Conservation (phyloP, 352 stramenopile species). For the Phytopythium sindhum region DNA sequence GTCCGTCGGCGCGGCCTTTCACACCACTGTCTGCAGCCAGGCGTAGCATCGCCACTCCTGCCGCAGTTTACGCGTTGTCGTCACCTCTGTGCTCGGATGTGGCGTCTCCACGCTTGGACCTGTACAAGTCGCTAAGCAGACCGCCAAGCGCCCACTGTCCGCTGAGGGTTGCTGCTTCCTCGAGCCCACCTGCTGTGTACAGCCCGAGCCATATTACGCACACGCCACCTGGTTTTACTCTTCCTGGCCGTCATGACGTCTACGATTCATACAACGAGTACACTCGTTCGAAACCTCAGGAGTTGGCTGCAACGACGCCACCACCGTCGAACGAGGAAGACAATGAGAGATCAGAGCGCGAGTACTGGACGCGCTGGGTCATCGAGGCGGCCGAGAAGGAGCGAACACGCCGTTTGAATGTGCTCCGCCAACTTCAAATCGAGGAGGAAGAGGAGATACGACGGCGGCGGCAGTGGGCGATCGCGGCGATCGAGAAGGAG, state of each 20-base stretch:
- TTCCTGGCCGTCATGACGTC: not conserved
- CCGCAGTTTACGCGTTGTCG: not conserved
- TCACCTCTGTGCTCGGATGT: not conserved
- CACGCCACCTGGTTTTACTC: not conserved
- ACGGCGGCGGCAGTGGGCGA: conserved; percentile 65
- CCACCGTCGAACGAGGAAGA: not conserved
- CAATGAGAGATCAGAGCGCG: conserved; percentile 28
- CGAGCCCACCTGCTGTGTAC: not conserved
- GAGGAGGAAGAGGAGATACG: conserved; percentile 75
- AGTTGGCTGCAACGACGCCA: too few species aligned
- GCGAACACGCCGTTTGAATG: conserved; percentile 52
- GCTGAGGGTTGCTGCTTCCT: not conserved
- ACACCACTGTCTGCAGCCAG: not conserved
- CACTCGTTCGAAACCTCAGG: not conserved
- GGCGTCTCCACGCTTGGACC: not conserved
- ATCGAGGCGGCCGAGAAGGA: conserved; percentile 82
- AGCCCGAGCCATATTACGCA: too few species aligned
- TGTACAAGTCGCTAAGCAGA: not conserved
- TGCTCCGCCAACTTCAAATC: conserved; percentile 64
- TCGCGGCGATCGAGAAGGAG: conserved; percentile 77
- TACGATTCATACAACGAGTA: too few species aligned
- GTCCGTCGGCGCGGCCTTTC: conserved; percentile 1
- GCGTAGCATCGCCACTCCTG: not conserved
- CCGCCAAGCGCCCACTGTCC: not conserved
- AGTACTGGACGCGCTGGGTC: conserved; percentile 80